These are phyloP conservation scores for Cadophora sp. DNA, from an alignment of 2,329 filamentous ascomycete genomes.

Conservation along the genomic window DNA sequence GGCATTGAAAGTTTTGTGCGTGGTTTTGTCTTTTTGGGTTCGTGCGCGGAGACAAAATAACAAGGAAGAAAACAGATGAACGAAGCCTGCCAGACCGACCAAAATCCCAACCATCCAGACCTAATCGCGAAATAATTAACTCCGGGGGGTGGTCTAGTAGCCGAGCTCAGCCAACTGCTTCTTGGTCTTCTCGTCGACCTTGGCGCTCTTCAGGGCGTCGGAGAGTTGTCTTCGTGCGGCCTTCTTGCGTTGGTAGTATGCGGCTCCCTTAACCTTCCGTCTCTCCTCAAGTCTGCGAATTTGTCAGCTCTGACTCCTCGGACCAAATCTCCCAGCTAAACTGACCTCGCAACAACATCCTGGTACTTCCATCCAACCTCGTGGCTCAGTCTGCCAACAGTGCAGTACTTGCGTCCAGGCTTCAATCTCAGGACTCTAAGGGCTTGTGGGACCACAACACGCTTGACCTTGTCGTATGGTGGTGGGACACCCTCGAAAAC, in stretches of 20 bases:
- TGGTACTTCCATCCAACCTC: slow-evolving; percentile 99
- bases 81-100: slow-evolving; percentile 32
- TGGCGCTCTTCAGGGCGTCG: slow-evolving; percentile 91
- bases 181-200: slow-evolving; percentile 84
- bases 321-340: slow-evolving; percentile 42
- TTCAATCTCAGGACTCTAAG: slow-evolving; percentile 95
- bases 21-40: slow-evolving; percentile 4
- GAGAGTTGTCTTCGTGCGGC: slow-evolving; percentile 86
- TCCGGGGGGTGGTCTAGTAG: slow-evolving; percentile 69
- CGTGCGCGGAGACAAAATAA: slow-evolving; percentile 18
- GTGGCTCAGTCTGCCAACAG: slow-evolving; percentile 94
- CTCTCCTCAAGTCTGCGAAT: slow-evolving; percentile 89
- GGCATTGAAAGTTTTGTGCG: slow-evolving; percentile 41
- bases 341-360: slow-evolving; percentile 96
- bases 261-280: slow-evolving; percentile 98
- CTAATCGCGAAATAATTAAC: slow-evolving; percentile 38
- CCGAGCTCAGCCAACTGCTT: slow-evolving; percentile 88
- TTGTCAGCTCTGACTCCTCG: slow-evolving; percentile 33
- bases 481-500: slow-evolving; percentile 99
- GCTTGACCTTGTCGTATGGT: slow-evolving; percentile 99
- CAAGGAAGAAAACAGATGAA: slow-evolving; percentile 25
- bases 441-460: slow-evolving; percentile 98
- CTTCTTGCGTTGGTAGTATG: slow-evolving; percentile 99
- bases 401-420: slow-evolving; percentile 99
- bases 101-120: slow-evolving; percentile 33